Conservation (phyloP, 306 rosid genomes). For the Prunus dulcis region DNA sequence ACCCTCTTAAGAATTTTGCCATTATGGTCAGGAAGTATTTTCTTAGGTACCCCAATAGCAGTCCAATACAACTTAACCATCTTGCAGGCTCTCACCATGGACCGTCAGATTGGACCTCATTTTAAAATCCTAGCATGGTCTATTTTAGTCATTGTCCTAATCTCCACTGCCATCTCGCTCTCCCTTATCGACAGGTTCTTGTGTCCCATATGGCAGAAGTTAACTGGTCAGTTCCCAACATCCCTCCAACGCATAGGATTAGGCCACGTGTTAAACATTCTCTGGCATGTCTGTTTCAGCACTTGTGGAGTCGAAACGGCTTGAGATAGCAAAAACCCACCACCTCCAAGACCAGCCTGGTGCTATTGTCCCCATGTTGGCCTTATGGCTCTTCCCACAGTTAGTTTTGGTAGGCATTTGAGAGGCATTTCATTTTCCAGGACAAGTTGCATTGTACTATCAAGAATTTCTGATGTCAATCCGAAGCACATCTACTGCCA, state of each 20-base stretch:
- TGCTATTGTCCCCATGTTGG: conserved; percentile 27
- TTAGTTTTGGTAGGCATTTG: conserved; percentile 55
- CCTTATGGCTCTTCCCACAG: conserved; percentile 65
- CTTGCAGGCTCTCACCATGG: conserved; percentile 62
- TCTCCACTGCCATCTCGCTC: conserved; percentile 44
- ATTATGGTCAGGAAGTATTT: conserved; percentile 45
- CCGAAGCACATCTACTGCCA: conserved; percentile 51
- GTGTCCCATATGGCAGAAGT: conserved; percentile 39
- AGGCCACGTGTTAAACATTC: conserved; percentile 46
- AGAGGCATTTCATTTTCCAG: conserved; percentile 70
- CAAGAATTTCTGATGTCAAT: conserved; percentile 58
- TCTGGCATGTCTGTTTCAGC: conserved; percentile 52
- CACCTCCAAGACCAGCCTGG: neutral
- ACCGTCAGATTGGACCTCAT: conserved; percentile 49
- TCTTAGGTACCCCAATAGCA: conserved; percentile 48
- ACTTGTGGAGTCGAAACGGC: conserved; percentile 63
- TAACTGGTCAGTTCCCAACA: conserved; percentile 19
- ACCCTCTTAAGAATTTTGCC: conserved; percentile 43
- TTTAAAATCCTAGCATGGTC: conserved; percentile 59
- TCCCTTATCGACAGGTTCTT: conserved; percentile 42
- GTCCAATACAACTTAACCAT: conserved; percentile 44
- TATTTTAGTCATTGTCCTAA: conserved; percentile 20
- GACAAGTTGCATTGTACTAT: conserved; percentile 59
- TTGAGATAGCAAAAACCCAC: conserved; percentile 18
- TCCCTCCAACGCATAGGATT: conserved; percentile 51